Conservation (phyloP, 2,329 filamentous ascomycete genomes). For the Phyllosticta paracitricarpa region DNA sequence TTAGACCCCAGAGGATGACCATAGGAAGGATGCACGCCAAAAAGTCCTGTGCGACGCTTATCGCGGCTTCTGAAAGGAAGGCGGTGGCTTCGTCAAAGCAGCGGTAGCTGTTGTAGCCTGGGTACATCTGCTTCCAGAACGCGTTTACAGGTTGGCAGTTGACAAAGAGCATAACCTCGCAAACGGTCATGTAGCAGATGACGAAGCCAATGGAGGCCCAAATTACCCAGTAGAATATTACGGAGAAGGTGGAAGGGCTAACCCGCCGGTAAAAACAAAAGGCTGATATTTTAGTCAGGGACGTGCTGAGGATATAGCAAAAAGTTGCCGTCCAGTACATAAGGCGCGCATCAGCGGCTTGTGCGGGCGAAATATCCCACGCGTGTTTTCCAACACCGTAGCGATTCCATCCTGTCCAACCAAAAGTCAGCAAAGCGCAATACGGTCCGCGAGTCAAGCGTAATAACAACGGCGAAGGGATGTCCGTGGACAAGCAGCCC, state of each 20-base stretch:
- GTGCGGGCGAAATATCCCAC: conserved; percentile 1
- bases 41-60: conserved; percentile 32
- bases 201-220: conserved; percentile 30
- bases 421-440: background rate
- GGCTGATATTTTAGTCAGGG: conserved; percentile 25
- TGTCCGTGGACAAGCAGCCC: background rate
- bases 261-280: conserved; percentile 33
- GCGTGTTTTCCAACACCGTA: conserved; percentile 7
- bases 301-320: conserved; percentile 19
- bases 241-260: conserved; percentile 15
- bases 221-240: conserved; percentile 30
- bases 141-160: conserved; percentile 30
- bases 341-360: background rate
- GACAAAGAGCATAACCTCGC: conserved; percentile 26
- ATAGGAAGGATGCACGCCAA: conserved; percentile 33
- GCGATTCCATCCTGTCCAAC: background rate
- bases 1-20: conserved; percentile 35
- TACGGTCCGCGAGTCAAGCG: background rate
- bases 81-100: conserved; percentile 30
- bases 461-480: background rate
- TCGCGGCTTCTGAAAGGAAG: conserved; percentile 28
- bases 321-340: background rate
- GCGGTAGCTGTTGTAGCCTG: conserved; percentile 20
- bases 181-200: conserved; percentile 27
- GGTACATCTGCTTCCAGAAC: conserved; percentile 31